Conservation (phyloP, 2,329 filamentous ascomycete genomes). For the Exophiala bonariae region DNA sequence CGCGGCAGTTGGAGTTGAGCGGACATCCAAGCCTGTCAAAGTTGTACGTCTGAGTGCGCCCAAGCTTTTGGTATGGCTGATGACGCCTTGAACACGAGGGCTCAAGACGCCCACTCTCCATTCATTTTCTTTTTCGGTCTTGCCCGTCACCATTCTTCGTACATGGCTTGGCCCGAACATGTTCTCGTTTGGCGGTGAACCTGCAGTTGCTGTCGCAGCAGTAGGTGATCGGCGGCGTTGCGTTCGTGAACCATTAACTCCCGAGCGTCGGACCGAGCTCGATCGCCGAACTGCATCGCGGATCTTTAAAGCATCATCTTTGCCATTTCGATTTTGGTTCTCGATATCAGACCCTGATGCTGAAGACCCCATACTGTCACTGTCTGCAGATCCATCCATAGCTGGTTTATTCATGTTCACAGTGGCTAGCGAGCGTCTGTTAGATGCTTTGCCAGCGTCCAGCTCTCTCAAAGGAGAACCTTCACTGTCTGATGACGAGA, state of each 20-base stretch:
- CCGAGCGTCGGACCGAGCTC: conserved; percentile 47
- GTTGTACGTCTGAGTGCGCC: conserved; percentile 43
- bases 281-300: conserved; percentile 57
- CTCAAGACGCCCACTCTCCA: conserved; percentile 60
- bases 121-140: conserved; percentile 58
- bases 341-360: conserved; percentile 48
- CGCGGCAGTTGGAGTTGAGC: conserved; percentile 10
- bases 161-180: conserved; percentile 68
- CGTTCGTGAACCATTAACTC: conserved; percentile 34
- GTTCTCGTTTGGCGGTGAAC: conserved; percentile 56
- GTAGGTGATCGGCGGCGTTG: conserved; percentile 56
- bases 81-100: conserved; percentile 45
- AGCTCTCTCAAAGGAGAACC: conserved; percentile 57
- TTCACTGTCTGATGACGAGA: conserved; percentile 58
- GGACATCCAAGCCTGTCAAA: conserved; percentile 19
- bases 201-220: conserved; percentile 38
- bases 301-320: conserved; percentile 55
- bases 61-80: conserved; percentile 40
- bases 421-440: conserved; percentile 40
- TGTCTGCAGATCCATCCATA: conserved; percentile 34
- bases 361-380: conserved; percentile 36
- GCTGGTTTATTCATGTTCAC: conserved; percentile 36
- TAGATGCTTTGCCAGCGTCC: conserved; percentile 49
- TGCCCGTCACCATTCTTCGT: conserved; percentile 60
- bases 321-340: conserved; percentile 47